Percentiles rank a stretch among this genome's conserved stretches.
These are phyloP conservation scores for Saccharomyces eubayanus DNA, from an alignment of 805 yeast species.

Conservation along the genomic window DNA sequence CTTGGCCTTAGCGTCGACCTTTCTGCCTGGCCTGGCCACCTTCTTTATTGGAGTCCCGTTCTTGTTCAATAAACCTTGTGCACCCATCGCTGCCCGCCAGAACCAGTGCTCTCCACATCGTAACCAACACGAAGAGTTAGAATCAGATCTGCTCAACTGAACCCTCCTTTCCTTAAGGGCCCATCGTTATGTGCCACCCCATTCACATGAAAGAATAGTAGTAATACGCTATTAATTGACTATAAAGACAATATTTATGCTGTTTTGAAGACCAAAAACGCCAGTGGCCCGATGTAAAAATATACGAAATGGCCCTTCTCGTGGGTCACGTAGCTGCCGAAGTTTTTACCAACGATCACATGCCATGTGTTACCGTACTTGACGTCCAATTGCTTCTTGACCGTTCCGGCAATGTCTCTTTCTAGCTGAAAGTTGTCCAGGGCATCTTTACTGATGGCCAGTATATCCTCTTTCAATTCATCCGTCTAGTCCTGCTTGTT, in stretches of 20 bases:
- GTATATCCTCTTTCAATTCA: constrained; percentile 23
- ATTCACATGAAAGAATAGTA: constrained; percentile 34
- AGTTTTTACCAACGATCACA: constrained; percentile 69
- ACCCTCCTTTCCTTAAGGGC: constrained; percentile 4
- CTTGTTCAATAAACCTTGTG: neutral
- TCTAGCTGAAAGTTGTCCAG: constrained; percentile 20
- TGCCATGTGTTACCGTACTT: constrained; percentile 70
- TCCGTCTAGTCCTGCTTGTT: constrained; percentile 14
- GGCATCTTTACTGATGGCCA: constrained; percentile 20
- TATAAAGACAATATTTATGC: constrained; percentile 35
- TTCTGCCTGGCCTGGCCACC: constrained; percentile 64
- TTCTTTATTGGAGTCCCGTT: constrained; percentile 15
- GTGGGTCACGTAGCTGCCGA: constrained; percentile 74
- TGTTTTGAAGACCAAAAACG: constrained; percentile 63
- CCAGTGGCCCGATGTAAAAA: constrained; percentile 60
- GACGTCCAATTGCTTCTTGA: constrained; percentile 59
- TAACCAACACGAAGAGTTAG: neutral
- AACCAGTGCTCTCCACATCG: constrained; percentile 1
- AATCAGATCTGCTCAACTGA: neutral
- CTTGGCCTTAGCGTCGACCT: constrained; percentile 68
- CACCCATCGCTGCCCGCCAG: neutral
- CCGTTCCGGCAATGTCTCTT: constrained; percentile 51
- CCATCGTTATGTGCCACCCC: constrained; percentile 1
- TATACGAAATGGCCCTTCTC: constrained; percentile 66
- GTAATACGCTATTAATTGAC: constrained; percentile 69